Conservation (phyloP, 192 early-diverging fungal genomes). For the Entomortierella parvispora region DNA sequence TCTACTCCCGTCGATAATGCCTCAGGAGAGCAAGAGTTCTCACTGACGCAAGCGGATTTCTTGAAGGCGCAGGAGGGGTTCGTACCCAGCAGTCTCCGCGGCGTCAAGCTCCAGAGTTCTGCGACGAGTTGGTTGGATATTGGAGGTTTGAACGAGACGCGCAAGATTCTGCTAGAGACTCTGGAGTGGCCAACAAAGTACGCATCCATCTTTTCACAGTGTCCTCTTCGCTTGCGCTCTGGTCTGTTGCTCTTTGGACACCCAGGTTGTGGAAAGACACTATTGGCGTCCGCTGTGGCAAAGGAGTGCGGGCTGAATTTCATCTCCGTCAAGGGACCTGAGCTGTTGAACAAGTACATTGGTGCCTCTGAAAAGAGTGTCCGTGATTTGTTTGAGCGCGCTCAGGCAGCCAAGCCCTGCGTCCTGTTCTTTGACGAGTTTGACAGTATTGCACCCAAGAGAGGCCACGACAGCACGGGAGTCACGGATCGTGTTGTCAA, state of each 20-base stretch:
- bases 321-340: constrained; percentile 97
- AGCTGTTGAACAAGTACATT: constrained; percentile 99
- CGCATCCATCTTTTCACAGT: constrained; percentile 88
- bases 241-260: constrained; percentile 95
- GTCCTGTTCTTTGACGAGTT: constrained; percentile 99
- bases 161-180: constrained; percentile 87
- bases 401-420: constrained; percentile 93
- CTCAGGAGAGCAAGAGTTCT: constrained; percentile 38
- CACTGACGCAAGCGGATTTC: constrained; percentile 74
- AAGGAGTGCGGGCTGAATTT: constrained; percentile 98
- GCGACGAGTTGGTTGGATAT: constrained; percentile 88
- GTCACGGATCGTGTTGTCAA: constrained; percentile 99
- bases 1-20: no score
- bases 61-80: constrained; percentile 78
- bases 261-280: constrained; percentile 98
- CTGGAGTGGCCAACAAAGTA: constrained; percentile 96
- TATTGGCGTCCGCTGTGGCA: constrained; percentile 94
- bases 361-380: constrained; percentile 96
- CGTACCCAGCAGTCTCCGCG: constrained; percentile 81
- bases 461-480: constrained; percentile 98
- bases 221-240: constrained; percentile 89
- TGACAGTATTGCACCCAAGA: constrained; percentile 94
- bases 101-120: constrained; percentile 81
- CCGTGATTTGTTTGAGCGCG: constrained; percentile 94
- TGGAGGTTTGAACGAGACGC: constrained; percentile 85